phyloP scores from a whole-genome alignment of 768 basidiomycete genomes.

The Tulasnella sp. region DNA sequence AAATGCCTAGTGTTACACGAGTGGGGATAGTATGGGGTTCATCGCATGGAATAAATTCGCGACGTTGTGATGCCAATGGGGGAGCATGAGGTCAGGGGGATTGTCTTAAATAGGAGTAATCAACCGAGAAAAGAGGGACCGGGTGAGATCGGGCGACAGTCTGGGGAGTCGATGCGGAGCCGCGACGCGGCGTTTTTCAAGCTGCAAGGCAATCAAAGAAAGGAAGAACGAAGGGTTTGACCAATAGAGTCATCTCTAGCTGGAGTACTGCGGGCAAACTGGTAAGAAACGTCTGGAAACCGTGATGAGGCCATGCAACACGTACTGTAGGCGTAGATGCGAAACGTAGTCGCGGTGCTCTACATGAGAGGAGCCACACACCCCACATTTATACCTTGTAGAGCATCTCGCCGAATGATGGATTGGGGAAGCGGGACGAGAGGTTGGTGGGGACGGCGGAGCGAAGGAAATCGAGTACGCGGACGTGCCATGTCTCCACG shows the following conservation, averaged over 20 bases:
- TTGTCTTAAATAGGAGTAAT: not conserved
- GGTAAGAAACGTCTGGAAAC: not conserved
- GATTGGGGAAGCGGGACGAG: slow-evolving; percentile 20
- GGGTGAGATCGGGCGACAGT: not conserved
- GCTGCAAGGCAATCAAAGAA: not conserved
- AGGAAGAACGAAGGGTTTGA: slow-evolving; percentile 11
- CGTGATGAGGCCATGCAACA: not conserved
- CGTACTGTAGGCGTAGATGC: slow-evolving; percentile 28
- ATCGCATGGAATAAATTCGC: slow-evolving; percentile 10
- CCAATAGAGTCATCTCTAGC: slow-evolving; percentile 6
- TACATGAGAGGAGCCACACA: slow-evolving; percentile 21
- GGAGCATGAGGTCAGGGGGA: not conserved
- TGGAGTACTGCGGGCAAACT: not conserved
- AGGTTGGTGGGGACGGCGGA: slow-evolving; percentile 18
- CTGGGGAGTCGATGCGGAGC: not conserved
- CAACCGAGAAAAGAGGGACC: not conserved
- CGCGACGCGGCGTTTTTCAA: slow-evolving; percentile 2
- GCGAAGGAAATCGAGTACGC: slow-evolving; percentile 21
- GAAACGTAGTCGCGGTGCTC: slow-evolving; percentile 26
- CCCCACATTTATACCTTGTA: slow-evolving; percentile 29
- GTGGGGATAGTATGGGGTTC: not conserved
- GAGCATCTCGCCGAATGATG: slow-evolving; percentile 19
- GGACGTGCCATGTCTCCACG: not conserved
- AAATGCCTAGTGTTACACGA: slow-evolving; percentile 2
- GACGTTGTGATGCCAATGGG: not conserved